Evolutionary conservation across 768 basidiomycete species (phyloP).

Genomic region (Rhodotorula sphaerocarpa): DNA sequence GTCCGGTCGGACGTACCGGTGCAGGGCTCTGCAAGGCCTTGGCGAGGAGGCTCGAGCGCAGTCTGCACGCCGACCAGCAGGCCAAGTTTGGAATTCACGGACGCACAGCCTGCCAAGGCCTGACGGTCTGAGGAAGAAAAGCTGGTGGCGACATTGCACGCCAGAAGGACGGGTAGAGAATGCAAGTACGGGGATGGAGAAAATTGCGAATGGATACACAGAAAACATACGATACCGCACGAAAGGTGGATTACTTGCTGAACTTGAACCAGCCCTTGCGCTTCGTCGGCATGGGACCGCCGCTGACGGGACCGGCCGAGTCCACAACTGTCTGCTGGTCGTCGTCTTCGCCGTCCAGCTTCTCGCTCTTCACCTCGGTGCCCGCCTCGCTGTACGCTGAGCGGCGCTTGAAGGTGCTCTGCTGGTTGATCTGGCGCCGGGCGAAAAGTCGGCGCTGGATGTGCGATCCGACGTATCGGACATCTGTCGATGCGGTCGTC

Average conservation of each 20-base stretch:
- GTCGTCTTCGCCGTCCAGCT: background rate
- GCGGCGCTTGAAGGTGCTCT: background rate
- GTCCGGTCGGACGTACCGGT: too few species aligned
- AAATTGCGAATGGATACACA: too few species aligned
- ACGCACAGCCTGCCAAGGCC: too few species aligned
- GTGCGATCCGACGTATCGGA: constrained; percentile 11
- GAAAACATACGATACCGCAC: background rate
- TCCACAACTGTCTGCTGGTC: background rate
- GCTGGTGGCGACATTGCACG: too few species aligned
- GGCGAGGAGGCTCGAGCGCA: too few species aligned
- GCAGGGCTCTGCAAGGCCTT: too few species aligned
- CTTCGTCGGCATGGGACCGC: background rate
- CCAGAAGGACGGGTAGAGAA: too few species aligned
- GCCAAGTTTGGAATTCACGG: too few species aligned
- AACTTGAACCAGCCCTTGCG: background rate
- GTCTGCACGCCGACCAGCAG: too few species aligned
- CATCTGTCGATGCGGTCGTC: background rate
- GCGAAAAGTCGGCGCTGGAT: constrained; percentile 22
- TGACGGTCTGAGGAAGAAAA: too few species aligned
- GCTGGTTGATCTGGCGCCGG: constrained; percentile 11
- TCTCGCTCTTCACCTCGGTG: constrained; percentile 6
- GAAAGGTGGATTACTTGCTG: too few species aligned
- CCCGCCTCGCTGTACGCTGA: background rate
- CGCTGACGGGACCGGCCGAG: background rate
- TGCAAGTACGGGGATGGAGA: too few species aligned